These are phyloP conservation scores for Zygotorulaspora sp. DNA, from an alignment of 805 yeast genomes.

Conservation along the genomic window DNA sequence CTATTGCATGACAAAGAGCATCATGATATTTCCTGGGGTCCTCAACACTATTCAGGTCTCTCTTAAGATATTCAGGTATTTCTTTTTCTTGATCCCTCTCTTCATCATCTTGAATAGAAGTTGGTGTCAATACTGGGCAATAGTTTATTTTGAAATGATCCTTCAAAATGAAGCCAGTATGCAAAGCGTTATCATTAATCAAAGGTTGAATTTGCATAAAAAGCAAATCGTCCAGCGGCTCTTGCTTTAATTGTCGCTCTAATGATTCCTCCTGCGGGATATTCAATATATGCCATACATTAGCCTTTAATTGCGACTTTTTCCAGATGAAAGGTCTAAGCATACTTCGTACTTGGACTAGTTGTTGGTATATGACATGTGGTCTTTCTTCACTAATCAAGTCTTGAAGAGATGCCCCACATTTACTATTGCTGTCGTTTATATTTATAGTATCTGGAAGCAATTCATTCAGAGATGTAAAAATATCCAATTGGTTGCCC, in stretches of 20 bases:
- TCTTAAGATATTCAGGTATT: conserved; percentile 20
- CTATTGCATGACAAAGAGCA: conserved; percentile 26
- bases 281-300: conserved; percentile 27
- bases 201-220: conserved; percentile 12
- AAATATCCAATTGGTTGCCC: conserved; percentile 1
- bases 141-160: conserved; percentile 22
- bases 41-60: conserved; percentile 7
- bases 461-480: conserved; percentile 5
- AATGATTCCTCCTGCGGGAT: conserved; percentile 17
- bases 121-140: conserved; percentile 18
- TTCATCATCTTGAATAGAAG: conserved; percentile 14
- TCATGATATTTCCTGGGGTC: conserved; percentile 26
- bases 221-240: conserved; percentile 22
- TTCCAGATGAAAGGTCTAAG: conserved; percentile 30
- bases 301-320: conserved; percentile 23
- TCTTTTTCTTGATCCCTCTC: conserved; percentile 14
- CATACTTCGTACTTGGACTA: conserved; percentile 22
- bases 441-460: conserved; percentile 6
- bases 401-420: conserved; percentile 9
- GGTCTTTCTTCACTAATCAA: conserved; percentile 29
- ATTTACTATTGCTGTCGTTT: neutral
- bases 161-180: conserved; percentile 12
- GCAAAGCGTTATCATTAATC: conserved; percentile 7
- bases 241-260: neutral
- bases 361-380: conserved; percentile 30